Base-by-base conservation (phyloP, 352 stramenopile species). In the Pythium oligandrum region DNA sequence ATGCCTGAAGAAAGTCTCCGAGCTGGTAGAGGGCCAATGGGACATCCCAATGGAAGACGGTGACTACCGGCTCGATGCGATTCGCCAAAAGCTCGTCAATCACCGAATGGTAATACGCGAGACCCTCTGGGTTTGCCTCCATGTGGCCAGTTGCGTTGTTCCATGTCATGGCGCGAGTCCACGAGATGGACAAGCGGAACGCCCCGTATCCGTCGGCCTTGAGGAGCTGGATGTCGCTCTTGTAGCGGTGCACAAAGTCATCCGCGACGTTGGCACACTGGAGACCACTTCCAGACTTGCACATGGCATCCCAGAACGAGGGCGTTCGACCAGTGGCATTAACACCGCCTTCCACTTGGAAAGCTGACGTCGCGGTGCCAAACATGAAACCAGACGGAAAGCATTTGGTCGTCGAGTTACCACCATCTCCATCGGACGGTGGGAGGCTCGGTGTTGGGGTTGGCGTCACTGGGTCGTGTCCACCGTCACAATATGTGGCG, bases 251-350 rank as follows among this genome's bases (percentile, higher is more conserved):
- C 55, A 96, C 94, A 54, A 97, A 92, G 69, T 98, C 93, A 66
- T 91, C 92, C 4, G 89, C 90, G 9, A 98, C 67, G 60, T 97
- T 85, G 33, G 88, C 92, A 31, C 66, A 96, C 11, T 91, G 72
- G 8, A 83, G 47, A 47, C 87, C 66, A 2, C 73, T 56, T 6
- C 73, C 65, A n/a, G 69, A 55, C 3, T 68, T 65, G 45, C 75
- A 90, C 55, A 86, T 98, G 26, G 80, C 76, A 71, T 98, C 92
- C 94, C 94, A 98, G 50, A 97, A 97, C 44, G 64, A 74, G 46
- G 68, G 48, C 30, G 83, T 90, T 17, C 86, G 68, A 6, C 88
- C 89, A n/a, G 67, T 78, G 34, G 85, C 74, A 39, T 88, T 70
- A 31, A 68, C 68, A 2, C 70, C 91, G 26, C 92, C 93, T 78